Evolutionary conservation across 2,329 filamentous ascomycete genomes (phyloP).

Genomic region (Fusarium nematophilum): DNA sequence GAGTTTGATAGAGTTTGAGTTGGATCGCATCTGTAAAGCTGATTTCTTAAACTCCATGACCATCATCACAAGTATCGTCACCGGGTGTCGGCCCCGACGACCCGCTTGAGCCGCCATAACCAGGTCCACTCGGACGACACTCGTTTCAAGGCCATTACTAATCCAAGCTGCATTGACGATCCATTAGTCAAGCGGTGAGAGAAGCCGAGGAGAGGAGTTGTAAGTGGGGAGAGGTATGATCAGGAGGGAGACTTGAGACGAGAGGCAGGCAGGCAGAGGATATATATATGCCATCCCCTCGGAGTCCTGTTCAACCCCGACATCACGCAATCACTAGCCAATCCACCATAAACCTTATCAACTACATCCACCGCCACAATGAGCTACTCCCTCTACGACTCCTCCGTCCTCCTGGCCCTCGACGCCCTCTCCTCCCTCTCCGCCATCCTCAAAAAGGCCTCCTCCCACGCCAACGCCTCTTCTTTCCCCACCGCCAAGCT

Average conservation of each 20-base stretch:
- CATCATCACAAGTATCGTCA: not conserved
- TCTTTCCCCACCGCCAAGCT: conserved; percentile 49
- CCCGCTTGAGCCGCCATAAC: conserved; percentile 8
- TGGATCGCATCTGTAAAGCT: no score
- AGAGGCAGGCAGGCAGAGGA: no score
- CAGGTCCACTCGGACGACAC: not conserved
- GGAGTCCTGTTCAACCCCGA: no score
- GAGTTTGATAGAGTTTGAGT: no score
- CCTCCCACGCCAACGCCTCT: conserved; percentile 47
- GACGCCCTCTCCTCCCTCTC: conserved; percentile 48
- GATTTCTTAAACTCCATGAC: no score
- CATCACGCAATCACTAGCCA: no score
- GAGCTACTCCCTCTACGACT: conserved; percentile 57
- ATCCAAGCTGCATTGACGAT: conserved; percentile 5
- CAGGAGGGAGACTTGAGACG: no score
- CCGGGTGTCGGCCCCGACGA: conserved; percentile 25
- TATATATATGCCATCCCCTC: no score
- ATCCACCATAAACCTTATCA: not conserved
- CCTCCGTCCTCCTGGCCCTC: conserved; percentile 47
- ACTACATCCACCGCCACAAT: conserved; percentile 42
- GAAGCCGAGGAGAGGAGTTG: no score
- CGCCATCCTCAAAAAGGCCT: conserved; percentile 52
- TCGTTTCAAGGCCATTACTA: conserved; percentile 26
- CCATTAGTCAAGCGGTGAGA: no score
- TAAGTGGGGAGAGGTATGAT: no score